phyloP scores from a whole-genome alignment of 2,329 filamentous ascomycete species.

The Claviceps fusiformis region DNA sequence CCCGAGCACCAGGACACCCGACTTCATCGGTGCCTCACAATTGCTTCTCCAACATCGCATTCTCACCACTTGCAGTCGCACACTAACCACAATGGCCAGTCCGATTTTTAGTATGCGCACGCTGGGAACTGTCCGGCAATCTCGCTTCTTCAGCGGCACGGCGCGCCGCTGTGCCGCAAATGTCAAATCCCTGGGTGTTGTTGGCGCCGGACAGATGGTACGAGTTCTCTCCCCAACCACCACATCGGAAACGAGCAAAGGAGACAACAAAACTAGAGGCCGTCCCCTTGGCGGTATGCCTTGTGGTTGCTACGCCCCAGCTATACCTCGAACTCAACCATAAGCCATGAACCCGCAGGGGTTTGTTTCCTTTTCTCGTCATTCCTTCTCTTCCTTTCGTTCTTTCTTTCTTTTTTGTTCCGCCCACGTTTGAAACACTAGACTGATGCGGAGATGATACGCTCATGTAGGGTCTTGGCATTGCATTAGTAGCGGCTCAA shows the following conservation, averaged over 20 bases:
- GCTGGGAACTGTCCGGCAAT: slow-evolving; percentile 23
- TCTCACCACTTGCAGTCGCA: neutral
- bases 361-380: neutral
- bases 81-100: slow-evolving; percentile 23
- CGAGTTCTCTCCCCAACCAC: slow-evolving; percentile 14
- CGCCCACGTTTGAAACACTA: neutral
- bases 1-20: slow-evolving; percentile 14
- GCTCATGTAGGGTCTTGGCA: slow-evolving; percentile 64
- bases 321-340: neutral
- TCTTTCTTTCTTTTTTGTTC: neutral
- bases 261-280: neutral
- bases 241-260: neutral
- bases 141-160: slow-evolving; percentile 57
- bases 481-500: slow-evolving; percentile 84
- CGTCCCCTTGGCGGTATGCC: neutral
- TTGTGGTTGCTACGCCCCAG: neutral
- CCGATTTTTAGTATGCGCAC: slow-evolving; percentile 25
- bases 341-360: neutral
- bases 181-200: slow-evolving; percentile 77
- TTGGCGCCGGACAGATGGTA: slow-evolving; percentile 96
- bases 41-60: neutral
- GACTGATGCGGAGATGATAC: neutral
- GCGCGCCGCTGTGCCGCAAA: slow-evolving; percentile 48
- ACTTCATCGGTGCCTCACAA: slow-evolving; percentile 6
- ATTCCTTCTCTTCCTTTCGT: neutral